Percentiles rank a stretch among this genome's conserved stretches.
These are phyloP conservation scores for Globisporangium solare DNA, from an alignment of 352 stramenopile species.

Conservation along the genomic window DNA sequence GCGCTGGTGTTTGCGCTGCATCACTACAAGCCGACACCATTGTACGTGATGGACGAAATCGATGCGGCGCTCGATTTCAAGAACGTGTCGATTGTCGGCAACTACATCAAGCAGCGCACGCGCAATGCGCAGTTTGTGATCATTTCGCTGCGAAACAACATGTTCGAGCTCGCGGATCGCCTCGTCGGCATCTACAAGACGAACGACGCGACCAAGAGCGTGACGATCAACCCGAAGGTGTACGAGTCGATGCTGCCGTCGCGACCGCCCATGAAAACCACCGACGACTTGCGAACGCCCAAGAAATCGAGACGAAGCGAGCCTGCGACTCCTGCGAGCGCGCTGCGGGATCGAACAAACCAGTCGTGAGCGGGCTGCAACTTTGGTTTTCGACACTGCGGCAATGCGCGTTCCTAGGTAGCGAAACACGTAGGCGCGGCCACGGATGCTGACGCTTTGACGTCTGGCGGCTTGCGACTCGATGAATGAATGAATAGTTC, in stretches of 20 bases:
- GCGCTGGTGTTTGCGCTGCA: constrained; percentile 99
- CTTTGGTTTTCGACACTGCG: too few species aligned
- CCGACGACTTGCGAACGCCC: constrained; percentile 7
- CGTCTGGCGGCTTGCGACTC: too few species aligned
- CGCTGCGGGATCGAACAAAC: constrained; percentile 41
- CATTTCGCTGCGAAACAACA: constrained; percentile 99
- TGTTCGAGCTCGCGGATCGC: constrained; percentile 99
- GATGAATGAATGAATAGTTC: too few species aligned
- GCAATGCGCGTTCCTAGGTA: too few species aligned
- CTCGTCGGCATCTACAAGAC: constrained; percentile 99
- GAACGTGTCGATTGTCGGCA: constrained; percentile 99
- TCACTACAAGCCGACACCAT: constrained; percentile 99
- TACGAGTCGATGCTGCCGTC: constrained; percentile 47
- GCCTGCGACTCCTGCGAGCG: constrained; percentile 3
- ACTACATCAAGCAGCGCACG: constrained; percentile 99
- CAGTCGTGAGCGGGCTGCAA: constrained; percentile 15
- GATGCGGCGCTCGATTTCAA: constrained; percentile 97
- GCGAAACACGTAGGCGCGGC: too few species aligned
- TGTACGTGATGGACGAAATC: constrained; percentile 99
- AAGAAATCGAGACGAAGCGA: constrained; percentile 17
- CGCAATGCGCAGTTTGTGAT: constrained; percentile 99
- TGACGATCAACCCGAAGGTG: constrained; percentile 97
- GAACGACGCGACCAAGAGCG: constrained; percentile 98
- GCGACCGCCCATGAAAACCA: background rate
- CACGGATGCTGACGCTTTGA: too few species aligned